Percentiles rank a stretch among this genome's conserved stretches.
Evolutionary conservation across 306 rosid genomes (phyloP).

Genomic region (Alnus glutinosa): DNA sequence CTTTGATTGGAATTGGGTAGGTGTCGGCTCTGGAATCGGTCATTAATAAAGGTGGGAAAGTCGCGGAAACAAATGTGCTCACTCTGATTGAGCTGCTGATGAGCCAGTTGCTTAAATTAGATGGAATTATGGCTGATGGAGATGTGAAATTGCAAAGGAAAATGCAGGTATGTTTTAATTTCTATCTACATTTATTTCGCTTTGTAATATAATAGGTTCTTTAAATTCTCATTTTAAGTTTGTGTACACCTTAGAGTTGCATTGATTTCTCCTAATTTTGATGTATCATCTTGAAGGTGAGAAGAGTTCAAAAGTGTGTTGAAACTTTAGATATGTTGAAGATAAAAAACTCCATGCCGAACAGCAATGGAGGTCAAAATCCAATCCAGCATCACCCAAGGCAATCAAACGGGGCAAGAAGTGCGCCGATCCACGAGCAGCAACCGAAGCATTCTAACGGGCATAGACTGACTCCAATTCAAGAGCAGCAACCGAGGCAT

Average conservation of each 20-base stretch:
- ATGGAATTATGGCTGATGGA: slow-evolving; percentile 79
- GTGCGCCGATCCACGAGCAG: slow-evolving; percentile 7
- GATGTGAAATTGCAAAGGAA: slow-evolving; percentile 94
- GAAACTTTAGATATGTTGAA: slow-evolving; percentile 88
- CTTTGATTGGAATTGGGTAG: slow-evolving; percentile 43
- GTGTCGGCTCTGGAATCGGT: slow-evolving; percentile 85
- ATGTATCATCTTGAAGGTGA: slow-evolving; percentile 57
- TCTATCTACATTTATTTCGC: neutral
- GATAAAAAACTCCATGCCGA: slow-evolving; percentile 58
- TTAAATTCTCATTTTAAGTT: neutral
- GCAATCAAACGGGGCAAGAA: slow-evolving; percentile 23
- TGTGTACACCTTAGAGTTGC: neutral
- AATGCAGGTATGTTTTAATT: slow-evolving; percentile 73
- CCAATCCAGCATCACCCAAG: slow-evolving; percentile 33
- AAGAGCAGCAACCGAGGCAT: slow-evolving; percentile 42
- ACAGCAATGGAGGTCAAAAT: slow-evolving; percentile 35
- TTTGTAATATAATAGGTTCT: neutral
- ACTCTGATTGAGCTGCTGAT: slow-evolving; percentile 76
- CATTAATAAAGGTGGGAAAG: slow-evolving; percentile 73
- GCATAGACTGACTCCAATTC: slow-evolving; percentile 44
- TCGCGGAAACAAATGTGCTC: slow-evolving; percentile 73
- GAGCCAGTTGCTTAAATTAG: slow-evolving; percentile 88
- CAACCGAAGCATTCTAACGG: slow-evolving; percentile 49
- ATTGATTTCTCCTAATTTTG: slow-evolving; percentile 14
- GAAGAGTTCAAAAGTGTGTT: slow-evolving; percentile 87